phyloP scores from a whole-genome alignment of 495 filamentous ascomycete genomes.

The Podospora comata region DNA sequence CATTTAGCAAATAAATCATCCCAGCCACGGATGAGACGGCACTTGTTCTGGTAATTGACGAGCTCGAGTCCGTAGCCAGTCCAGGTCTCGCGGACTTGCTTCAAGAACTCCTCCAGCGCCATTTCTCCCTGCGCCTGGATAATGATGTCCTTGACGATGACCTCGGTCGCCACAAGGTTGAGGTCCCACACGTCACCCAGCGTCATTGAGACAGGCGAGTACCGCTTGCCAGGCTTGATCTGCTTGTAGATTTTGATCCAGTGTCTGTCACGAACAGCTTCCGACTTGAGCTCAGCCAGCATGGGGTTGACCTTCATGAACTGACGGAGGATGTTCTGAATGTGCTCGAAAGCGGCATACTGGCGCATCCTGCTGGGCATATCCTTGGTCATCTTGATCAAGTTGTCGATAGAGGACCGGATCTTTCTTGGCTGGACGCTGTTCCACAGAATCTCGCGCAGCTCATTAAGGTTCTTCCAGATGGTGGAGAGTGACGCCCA shows the following conservation, averaged over 20 bases:
- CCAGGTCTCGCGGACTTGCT: slow-evolving; percentile 95
- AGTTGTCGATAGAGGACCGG: slow-evolving; percentile 76
- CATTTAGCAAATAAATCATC: slow-evolving; percentile 98
- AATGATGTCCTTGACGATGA: slow-evolving; percentile 85
- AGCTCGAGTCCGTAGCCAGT: slow-evolving; percentile 89
- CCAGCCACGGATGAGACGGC: slow-evolving; percentile 93
- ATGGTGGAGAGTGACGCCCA: slow-evolving; percentile 93
- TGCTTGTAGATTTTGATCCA: slow-evolving; percentile 97
- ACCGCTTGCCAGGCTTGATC: slow-evolving; percentile 83
- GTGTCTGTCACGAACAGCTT: slow-evolving; percentile 92
- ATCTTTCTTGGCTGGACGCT: slow-evolving; percentile 91
- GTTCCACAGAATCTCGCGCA: slow-evolving; percentile 86
- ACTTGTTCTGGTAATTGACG: slow-evolving; percentile 96
- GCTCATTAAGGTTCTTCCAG: slow-evolving; percentile 94
- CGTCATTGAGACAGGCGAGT: slow-evolving; percentile 87
- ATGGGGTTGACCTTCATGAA: slow-evolving; percentile 85
- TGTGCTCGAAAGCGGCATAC: slow-evolving; percentile 97
- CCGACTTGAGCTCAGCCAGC: slow-evolving; percentile 88
- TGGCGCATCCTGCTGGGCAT: slow-evolving; percentile 99
- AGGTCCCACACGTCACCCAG: slow-evolving; percentile 98
- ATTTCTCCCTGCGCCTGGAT: slow-evolving; percentile 96
- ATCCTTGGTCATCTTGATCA: slow-evolving; percentile 97
- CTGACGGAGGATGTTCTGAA: slow-evolving; percentile 84
- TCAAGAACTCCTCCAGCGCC: slow-evolving; percentile 96
- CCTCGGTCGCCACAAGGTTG: slow-evolving; percentile 79